Percentiles rank a stretch among this genome's conserved stretches.
These are phyloP conservation scores for Plasmodium billcollinsi DNA, from an alignment of 169 alveolate genomes.

Conservation along the genomic window DNA sequence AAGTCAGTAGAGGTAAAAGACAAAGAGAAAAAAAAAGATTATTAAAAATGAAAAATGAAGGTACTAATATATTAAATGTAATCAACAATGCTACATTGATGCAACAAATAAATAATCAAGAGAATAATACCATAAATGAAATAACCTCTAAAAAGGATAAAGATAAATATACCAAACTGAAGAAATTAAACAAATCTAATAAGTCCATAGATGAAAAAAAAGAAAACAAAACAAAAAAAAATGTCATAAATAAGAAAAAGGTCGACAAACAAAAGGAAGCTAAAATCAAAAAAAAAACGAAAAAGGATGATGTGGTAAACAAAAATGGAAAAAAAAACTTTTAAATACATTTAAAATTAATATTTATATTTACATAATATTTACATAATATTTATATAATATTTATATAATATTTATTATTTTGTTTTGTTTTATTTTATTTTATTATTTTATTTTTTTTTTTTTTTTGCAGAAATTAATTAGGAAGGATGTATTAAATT, in stretches of 20 bases:
- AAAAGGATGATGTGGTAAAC: conserved; percentile 15
- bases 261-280: conserved; percentile 8
- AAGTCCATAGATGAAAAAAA: conserved; percentile 3
- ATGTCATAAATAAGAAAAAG: background rate
- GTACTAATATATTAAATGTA: conserved; percentile 28
- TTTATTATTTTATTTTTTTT: background rate
- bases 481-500: conserved; percentile 59
- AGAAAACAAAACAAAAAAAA: conserved; percentile 5
- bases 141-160: background rate
- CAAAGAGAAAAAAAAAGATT: conserved; percentile 76
- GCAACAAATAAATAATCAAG: background rate
- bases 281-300: conserved; percentile 3
- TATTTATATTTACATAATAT: no score
- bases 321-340: background rate
- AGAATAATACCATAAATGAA: background rate
- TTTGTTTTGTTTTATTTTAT: background rate
- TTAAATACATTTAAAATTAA: background rate
- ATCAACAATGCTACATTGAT: conserved; percentile 6
- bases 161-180: background rate
- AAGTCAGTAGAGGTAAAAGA: conserved; percentile 64
- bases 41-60: conserved; percentile 34
- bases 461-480: conserved; percentile 41
- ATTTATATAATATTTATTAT: background rate
- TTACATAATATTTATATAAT: background rate
- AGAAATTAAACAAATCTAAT: conserved; percentile 7